Base-by-base conservation (phyloP, 1,139 yeast species). In the Saccharomyces hybrid region DNA sequence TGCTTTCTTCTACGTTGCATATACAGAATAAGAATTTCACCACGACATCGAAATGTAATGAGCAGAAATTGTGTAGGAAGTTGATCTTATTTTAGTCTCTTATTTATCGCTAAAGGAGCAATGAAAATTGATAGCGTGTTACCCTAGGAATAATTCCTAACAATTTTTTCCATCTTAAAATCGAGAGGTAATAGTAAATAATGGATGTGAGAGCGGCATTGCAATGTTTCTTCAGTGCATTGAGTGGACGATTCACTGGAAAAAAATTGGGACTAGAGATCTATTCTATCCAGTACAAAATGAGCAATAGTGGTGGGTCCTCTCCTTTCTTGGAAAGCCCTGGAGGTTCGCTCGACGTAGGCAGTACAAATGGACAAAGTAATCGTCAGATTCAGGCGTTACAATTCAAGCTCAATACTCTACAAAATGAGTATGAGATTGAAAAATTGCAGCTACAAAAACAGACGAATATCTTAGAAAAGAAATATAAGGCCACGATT, bases 321-420 rank as follows among this genome's bases (percentile, higher is more conserved):
- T 78, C 81, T 5, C 79, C 81, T 0, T 78, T 78, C 62, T 59
- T 78, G 16, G 79, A 77, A 53, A 67, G 72, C 46, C 80, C 81
- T 2, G 65, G 64, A 9, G 52, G 29, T 13, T 53, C 57, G 25
- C 58, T 57, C 16, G 54, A 42, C 49, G 52, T 28, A 28, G 54
- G 48, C 34, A 16, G 28, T 51, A 29, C 16, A 3, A 31, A 16
- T 41, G 54, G 44, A 25, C 60, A 59, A 32, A 55, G 58, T 34
- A 59, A 58, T 46, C 59, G 63, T 13, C 58, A 61, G 26, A 51
- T 63, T 7, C 53, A 60, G 26, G 54, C 65, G 4, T 54, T 67
- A 48, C 62, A 64, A 50, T 66, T 62, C 51, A 60, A 61, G 49
- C 54, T 64, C 46, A 61, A 57, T 14, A 62, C 67, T 5, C 34